Conservation (phyloP, 345 rosid genomes). For the Lepidium africanum region DNA sequence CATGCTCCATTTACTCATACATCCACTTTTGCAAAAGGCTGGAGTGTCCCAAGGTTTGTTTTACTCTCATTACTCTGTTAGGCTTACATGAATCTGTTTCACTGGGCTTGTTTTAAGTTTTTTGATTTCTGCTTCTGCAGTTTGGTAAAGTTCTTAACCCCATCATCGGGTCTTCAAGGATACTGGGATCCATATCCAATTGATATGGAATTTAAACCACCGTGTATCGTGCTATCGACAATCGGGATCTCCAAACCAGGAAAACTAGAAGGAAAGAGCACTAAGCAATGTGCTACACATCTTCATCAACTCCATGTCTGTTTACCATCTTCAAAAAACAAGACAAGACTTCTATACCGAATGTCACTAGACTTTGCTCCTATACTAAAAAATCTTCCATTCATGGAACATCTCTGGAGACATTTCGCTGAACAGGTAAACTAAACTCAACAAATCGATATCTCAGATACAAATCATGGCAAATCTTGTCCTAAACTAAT, state of each 20-base stretch:
- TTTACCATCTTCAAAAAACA: conserved; percentile 78
- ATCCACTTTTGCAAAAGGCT: conserved; percentile 96
- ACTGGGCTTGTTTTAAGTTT: neutral
- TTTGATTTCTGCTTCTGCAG: conserved; percentile 31
- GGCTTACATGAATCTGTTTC: neutral
- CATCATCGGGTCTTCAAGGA: conserved; percentile 88
- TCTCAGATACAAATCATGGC: neutral
- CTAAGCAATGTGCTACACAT: conserved; percentile 71
- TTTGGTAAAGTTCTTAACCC: conserved; percentile 85
- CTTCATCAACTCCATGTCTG: conserved; percentile 97
- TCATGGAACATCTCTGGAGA: conserved; percentile 83
- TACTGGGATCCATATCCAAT: conserved; percentile 99
- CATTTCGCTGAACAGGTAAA: conserved; percentile 91
- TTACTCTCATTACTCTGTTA: neutral
- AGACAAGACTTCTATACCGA: conserved; percentile 79
- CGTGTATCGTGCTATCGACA: conserved; percentile 91
- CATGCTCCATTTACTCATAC: conserved; percentile 99
- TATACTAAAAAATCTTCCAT: conserved; percentile 68
- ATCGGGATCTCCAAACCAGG: conserved; percentile 98
- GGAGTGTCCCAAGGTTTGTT: conserved; percentile 90
- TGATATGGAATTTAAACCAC: conserved; percentile 96
- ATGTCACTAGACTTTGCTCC: conserved; percentile 98
- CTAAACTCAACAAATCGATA: neutral
- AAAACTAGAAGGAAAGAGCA: conserved; percentile 71
- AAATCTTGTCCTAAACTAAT: neutral